Evolutionary conservation across 2,329 filamentous ascomycete genomes (phyloP).

Genomic region (Talaromyces sp.): DNA sequence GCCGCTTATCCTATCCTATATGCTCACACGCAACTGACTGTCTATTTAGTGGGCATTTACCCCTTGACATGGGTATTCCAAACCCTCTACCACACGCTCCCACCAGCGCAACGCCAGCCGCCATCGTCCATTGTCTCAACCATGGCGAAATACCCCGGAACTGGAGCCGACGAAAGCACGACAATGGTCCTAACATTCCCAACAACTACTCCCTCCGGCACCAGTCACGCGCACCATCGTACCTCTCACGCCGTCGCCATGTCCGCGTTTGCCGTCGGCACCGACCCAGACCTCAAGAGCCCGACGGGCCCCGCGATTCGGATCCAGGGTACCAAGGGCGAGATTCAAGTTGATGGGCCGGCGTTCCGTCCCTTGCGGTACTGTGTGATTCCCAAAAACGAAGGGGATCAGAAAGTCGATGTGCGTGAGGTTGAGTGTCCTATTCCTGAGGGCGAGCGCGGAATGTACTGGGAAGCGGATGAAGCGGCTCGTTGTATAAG

Average conservation of each 20-base stretch:
- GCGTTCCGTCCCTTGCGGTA: constrained; percentile 64
- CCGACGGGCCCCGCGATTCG: constrained; percentile 64
- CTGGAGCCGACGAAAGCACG: constrained; percentile 71
- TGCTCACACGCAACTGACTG: neutral
- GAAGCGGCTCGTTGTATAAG: constrained; percentile 68
- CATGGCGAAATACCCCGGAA: constrained; percentile 63
- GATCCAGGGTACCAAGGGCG: constrained; percentile 73
- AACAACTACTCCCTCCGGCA: constrained; percentile 38
- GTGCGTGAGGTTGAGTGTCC: constrained; percentile 30
- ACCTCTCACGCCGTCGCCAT: constrained; percentile 64
- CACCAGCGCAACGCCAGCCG: constrained; percentile 54
- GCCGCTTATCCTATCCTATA: neutral
- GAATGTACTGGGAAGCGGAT: constrained; percentile 87
- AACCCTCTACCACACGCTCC: constrained; percentile 74
- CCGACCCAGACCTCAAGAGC: constrained; percentile 56
- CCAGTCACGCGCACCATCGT: constrained; percentile 29
- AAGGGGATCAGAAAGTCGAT: constrained; percentile 37
- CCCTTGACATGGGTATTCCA: constrained; percentile 88
- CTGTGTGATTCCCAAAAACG: constrained; percentile 50
- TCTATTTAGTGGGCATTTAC: constrained; percentile 65
- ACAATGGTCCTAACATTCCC: constrained; percentile 73
- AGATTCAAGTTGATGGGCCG: constrained; percentile 72
- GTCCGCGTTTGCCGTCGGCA: constrained; percentile 57
- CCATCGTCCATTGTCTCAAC: constrained; percentile 61
- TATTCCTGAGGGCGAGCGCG: constrained; percentile 60